These are phyloP conservation scores for Dendrobium huoshanense DNA, from an alignment of 106 monocot species.

Conservation along the genomic window DNA sequence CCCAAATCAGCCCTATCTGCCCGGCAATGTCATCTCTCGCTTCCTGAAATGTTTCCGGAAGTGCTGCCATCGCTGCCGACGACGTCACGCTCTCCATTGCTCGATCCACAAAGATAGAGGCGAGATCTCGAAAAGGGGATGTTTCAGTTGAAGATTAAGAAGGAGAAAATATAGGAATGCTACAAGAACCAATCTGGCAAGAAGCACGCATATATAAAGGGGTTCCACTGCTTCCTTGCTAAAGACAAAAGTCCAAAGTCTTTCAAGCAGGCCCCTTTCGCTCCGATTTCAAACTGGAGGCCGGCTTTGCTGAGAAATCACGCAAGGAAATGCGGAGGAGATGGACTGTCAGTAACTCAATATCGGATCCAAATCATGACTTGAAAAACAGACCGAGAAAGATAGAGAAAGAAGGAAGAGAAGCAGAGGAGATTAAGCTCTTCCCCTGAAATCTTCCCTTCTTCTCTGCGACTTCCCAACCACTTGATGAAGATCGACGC, in stretches of 20 bases:
- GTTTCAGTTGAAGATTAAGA: no score
- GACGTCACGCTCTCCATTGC: conserved; percentile 17
- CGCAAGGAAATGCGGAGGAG: conserved; percentile 8
- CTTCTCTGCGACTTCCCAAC: conserved; percentile 1
- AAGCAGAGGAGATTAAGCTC: background rate
- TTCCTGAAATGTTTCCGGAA: conserved; percentile 12
- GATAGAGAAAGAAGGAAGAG: background rate
- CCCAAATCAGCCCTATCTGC: conserved; percentile 16
- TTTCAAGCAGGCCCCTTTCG: background rate
- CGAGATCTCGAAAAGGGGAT: no score
- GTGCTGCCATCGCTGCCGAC: conserved; percentile 4
- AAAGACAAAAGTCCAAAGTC: background rate
- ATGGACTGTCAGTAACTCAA: conserved; percentile 3
- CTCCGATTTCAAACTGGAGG: background rate
- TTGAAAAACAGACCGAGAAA: background rate
- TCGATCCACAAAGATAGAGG: background rate
- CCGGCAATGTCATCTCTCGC: conserved; percentile 14
- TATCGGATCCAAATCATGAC: background rate
- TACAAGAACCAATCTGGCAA: no score
- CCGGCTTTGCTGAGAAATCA: conserved; percentile 1
- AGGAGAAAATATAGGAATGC: no score
- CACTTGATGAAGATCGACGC: conserved; percentile 1
- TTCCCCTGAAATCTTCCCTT: background rate
- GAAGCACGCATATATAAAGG: background rate
- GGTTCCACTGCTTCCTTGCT: background rate